Evolutionary conservation across 108 stramenopile species (phyloP).

Genomic region (Chaetoceros tenuissimus): DNA sequence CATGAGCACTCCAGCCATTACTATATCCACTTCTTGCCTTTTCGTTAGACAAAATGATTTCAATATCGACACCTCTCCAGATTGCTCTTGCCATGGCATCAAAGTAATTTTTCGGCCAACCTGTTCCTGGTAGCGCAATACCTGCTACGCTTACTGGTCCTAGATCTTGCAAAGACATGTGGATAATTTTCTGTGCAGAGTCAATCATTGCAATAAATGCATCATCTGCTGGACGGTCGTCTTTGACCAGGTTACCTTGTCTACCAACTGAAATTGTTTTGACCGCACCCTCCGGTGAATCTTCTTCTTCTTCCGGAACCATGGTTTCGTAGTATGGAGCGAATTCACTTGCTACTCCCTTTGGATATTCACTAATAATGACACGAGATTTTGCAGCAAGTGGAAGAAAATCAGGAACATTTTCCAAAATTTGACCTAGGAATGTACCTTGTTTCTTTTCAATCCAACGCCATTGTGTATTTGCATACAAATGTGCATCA

Average conservation of each 20-base stretch:
- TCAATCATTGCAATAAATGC: slow-evolving; percentile 42
- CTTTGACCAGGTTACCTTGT: slow-evolving; percentile 23
- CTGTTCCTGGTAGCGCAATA: slow-evolving; percentile 18
- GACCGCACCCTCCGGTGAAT: slow-evolving; percentile 11
- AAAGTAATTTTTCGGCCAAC: slow-evolving; percentile 28
- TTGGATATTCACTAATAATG: slow-evolving; percentile 31
- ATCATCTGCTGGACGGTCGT: slow-evolving; percentile 27
- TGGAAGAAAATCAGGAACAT: slow-evolving; percentile 37
- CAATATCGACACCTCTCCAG: slow-evolving; percentile 32
- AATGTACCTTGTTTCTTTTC: slow-evolving; percentile 36
- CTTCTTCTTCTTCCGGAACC: background rate
- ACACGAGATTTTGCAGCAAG: slow-evolving; percentile 24
- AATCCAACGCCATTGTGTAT: slow-evolving; percentile 48
- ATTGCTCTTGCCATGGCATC: slow-evolving; percentile 27
- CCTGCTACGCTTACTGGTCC: slow-evolving; percentile 30
- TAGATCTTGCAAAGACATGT: slow-evolving; percentile 31
- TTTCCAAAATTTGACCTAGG: slow-evolving; percentile 36
- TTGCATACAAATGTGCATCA: slow-evolving; percentile 48
- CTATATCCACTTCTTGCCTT: slow-evolving; percentile 34
- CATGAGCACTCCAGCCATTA: slow-evolving; percentile 52
- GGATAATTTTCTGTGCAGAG: slow-evolving; percentile 24
- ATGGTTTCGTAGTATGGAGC: slow-evolving; percentile 16
- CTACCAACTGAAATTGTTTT: slow-evolving; percentile 33
- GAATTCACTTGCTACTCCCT: slow-evolving; percentile 13
- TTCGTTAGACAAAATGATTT: slow-evolving; percentile 39